Base-by-base conservation (phyloP, 2,329 filamentous ascomycete species). In the Diaporthe australafricana region DNA sequence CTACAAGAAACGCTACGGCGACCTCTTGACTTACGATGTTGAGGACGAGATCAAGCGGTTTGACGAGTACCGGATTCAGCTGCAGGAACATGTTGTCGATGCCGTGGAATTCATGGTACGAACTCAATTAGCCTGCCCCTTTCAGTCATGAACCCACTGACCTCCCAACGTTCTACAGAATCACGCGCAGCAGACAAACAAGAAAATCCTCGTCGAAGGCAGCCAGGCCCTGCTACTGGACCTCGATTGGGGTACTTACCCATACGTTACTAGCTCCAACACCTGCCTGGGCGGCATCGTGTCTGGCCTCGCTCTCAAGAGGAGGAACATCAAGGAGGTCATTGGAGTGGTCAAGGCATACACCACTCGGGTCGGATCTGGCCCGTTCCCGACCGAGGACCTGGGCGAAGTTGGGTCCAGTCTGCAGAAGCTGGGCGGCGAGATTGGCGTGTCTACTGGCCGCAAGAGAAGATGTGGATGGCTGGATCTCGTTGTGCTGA, bases 1-100 rank as follows among this genome's bases (percentile, higher is more conserved):
- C n/a, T 93, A 88, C 82, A 87, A 90, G 83, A 91, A 92, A 83
- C 85, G 91, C 66, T 94, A 90, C 76, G 92, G 92, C 9, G 88
- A 92, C 75, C 81, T 93, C 32, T 82, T 92, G 69, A 79, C 89
- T 75, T 89, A 90, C 79, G 90, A 94, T 74, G 86, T 91, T 7
- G 91, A 94, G 75, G 90, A 90, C 40, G 93, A 95, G 82, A 87
- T 95, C 74, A 80, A 80, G 22, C 84, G 85, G 52, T 93, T 91
- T 82, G 86, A 89, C 78, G 83, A 84, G 42, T 90, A 90, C 79
- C 86, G 89, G 40, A 80, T 83, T 72, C 86, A 85, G 77, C 84
- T 94, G 32, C 85, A 85, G 53, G 84, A 86, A 30, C 93, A 89
- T 75, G 87, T 91, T 72, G 85, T 94, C 73, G 93, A 95, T 77